phyloP scores from a whole-genome alignment of 345 rosid genomes.

The Fremontodendron californicum region DNA sequence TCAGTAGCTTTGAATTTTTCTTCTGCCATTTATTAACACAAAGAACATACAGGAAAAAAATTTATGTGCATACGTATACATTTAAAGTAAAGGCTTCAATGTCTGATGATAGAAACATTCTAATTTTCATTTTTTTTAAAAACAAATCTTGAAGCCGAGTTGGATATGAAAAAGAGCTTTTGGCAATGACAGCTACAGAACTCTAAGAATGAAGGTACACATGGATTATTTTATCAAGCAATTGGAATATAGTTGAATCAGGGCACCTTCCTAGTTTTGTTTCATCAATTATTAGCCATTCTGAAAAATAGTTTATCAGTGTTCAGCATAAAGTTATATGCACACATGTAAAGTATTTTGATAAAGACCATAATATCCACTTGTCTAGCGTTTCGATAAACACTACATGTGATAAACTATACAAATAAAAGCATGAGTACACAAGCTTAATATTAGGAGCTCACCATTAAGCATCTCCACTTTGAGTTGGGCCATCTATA shows the following conservation, averaged over 20 bases:
- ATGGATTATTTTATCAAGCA: neutral
- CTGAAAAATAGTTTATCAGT: neutral
- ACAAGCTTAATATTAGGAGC: slow-evolving; percentile 9
- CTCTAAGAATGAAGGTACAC: too few species aligned
- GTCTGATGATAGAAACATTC: neutral
- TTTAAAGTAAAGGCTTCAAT: neutral
- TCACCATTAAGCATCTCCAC: slow-evolving; percentile 87
- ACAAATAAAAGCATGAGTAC: neutral
- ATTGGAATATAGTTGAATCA: neutral
- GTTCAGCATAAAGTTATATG: neutral
- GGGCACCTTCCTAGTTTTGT: neutral
- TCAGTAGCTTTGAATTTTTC: neutral
- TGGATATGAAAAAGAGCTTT: too few species aligned
- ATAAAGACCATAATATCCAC: neutral
- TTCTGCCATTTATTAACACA: neutral
- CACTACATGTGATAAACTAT: neutral
- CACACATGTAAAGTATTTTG: neutral
- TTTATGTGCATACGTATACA: neutral
- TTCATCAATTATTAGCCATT: neutral
- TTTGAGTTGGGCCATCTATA: slow-evolving; percentile 86
- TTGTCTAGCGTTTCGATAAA: neutral
- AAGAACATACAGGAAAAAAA: neutral
- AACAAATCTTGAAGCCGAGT: too few species aligned
- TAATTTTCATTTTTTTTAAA: too few species aligned
- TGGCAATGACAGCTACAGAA: too few species aligned